Conservation (phyloP, 177 flowering plant genomes). For the Telopea speciosissima region DNA sequence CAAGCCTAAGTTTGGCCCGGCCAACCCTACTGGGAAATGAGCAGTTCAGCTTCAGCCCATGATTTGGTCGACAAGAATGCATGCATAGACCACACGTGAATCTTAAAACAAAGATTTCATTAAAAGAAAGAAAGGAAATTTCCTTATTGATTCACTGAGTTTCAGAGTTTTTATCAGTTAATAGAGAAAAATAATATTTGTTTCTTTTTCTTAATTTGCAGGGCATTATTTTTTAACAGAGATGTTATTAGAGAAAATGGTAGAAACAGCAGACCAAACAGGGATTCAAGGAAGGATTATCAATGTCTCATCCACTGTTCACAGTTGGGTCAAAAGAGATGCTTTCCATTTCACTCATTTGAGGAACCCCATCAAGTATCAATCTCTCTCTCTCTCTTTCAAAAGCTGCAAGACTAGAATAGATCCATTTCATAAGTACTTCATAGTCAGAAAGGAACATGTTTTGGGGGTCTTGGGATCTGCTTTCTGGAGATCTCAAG, state of each 20-base stretch:
- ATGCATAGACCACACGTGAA: neutral
- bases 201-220: slow-evolving; percentile 27
- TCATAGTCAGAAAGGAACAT: no score
- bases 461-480: no score
- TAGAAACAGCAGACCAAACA: slow-evolving; percentile 66
- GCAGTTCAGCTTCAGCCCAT: neutral
- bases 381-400: neutral
- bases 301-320: slow-evolving; percentile 82
- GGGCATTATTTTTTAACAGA: slow-evolving; percentile 88
- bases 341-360: slow-evolving; percentile 47
- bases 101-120: neutral
- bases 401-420: no score
- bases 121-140: neutral
- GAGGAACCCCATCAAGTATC: slow-evolving; percentile 62
- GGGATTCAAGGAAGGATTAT: slow-evolving; percentile 85
- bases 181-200: no score
- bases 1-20: neutral
- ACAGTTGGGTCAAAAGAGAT: slow-evolving; percentile 74
- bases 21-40: neutral
- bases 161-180: no score
- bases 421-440: no score
- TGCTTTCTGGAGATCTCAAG: no score
- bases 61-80: neutral
- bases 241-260: slow-evolving; percentile 68
- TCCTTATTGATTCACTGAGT: no score